Conservation (phyloP, 495 filamentous ascomycete species). For the Aspergillus egyptiacus region DNA sequence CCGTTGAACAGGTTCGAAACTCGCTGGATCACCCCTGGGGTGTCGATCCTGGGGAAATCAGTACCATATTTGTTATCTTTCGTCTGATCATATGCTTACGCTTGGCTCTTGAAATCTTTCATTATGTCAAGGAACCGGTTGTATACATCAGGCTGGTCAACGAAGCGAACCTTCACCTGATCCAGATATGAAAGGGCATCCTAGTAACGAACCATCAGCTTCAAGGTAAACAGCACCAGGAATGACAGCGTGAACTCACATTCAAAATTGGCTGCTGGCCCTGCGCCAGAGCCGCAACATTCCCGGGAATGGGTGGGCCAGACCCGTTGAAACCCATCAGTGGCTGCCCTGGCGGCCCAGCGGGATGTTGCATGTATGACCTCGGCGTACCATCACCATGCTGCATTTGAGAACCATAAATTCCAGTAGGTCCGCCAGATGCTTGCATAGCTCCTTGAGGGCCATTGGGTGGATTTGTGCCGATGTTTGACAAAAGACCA, state of each 20-base stretch:
- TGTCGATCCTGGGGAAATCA: slow-evolving; percentile 69
- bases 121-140: slow-evolving; percentile 98
- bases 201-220: slow-evolving; percentile 42
- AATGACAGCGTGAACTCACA: slow-evolving; percentile 44
- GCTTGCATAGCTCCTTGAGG: slow-evolving; percentile 56
- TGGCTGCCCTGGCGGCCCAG: slow-evolving; percentile 50
- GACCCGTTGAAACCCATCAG: slow-evolving; percentile 52
- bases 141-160: slow-evolving; percentile 95
- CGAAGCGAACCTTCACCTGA: slow-evolving; percentile 97
- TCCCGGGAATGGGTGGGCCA: slow-evolving; percentile 43
- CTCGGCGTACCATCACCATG: slow-evolving; percentile 53
- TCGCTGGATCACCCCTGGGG: slow-evolving; percentile 93
- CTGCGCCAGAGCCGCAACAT: slow-evolving; percentile 60
- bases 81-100: slow-evolving; percentile 48
- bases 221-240: background rate
- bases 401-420: slow-evolving; percentile 64
- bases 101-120: slow-evolving; percentile 99
- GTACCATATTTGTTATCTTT: background rate
- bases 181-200: slow-evolving; percentile 97
- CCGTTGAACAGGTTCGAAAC: slow-evolving; percentile 96
- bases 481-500: slow-evolving; percentile 73
- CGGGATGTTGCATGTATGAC: slow-evolving; percentile 58
- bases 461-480: slow-evolving; percentile 47
- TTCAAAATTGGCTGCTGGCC: slow-evolving; percentile 96
- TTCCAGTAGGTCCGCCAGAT: slow-evolving; percentile 54